Base-by-base conservation (phyloP, 352 stramenopile species). In the Phytopythium sindhum region DNA sequence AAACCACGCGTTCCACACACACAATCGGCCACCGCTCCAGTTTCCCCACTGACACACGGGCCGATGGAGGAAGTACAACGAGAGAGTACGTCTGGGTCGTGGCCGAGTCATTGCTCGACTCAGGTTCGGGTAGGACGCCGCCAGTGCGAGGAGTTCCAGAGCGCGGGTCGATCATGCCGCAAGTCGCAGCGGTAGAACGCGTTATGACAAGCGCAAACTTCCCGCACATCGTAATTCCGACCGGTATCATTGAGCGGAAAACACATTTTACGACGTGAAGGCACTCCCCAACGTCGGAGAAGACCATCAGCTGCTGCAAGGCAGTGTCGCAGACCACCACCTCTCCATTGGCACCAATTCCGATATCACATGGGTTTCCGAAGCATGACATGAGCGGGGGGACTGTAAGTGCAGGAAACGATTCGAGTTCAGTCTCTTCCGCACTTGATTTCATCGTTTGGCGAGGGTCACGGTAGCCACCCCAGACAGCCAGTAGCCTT, bases 251-350 rank as follows among this genome's bases (percentile, higher is more conserved):
- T 4, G 39, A 54, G 14, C 67, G 48, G 28, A 67, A 65, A 35
- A 65, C 44, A 52, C 26, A 23, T 1, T 50, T 58, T 26, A 69
- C 42, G 39, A 78, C 50, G 28, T 84, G 74, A 0, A 81, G 73
- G 56, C 79, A 83, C 1, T 29, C 55, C 2, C 79, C 79, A 19
- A 68, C 56, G 29, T 86, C 70, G 1, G 68, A 80, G 47, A 88
- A 88, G 1, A 81, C 60, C 8, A 83, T 17, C 21, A 88, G 54
- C 14, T 82, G 54, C 6, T 66, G 55, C 17, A 57, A 65, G 17
- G 53, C 68, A 35, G 64, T 52, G 48, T 88, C 79, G 55, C 74
- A 83, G 21, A 86, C 79, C 10, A 83, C 63, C 2, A 86, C 53
- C 11, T 86, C 77, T 14, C 68, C 68, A 41, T 72, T 63, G 11